phyloP scores from a whole-genome alignment of 1,284 basidiomycete genomes.

The Sanghuangporus sanghuang region DNA sequence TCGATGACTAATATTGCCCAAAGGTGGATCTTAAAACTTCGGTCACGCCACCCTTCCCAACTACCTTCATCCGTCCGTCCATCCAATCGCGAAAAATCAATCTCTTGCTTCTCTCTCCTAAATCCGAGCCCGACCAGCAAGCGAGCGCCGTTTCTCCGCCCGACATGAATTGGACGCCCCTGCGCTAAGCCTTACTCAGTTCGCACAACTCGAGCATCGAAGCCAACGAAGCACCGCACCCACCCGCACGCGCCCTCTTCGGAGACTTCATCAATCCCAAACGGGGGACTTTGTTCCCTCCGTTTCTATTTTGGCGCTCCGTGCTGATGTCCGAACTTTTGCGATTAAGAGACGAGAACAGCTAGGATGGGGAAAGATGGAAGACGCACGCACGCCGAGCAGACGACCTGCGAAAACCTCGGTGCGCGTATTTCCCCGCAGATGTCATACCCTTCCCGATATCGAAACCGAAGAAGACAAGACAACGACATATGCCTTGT shows the following conservation, averaged over 20 bases:
- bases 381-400: background rate
- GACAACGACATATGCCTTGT: background rate
- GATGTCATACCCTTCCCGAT: background rate
- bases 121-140: background rate
- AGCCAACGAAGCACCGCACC: background rate
- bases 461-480: background rate
- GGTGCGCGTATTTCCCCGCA: constrained; percentile 5
- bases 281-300: background rate
- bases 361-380: background rate
- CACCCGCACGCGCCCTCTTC: no score
- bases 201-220: background rate
- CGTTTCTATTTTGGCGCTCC: background rate
- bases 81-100: background rate
- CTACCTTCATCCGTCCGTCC: background rate
- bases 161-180: background rate
- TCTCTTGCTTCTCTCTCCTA: background rate
- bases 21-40: background rate
- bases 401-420: background rate
- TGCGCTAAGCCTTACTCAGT: background rate
- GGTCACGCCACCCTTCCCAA: background rate
- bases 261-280: background rate
- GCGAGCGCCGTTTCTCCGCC: constrained; percentile 1
- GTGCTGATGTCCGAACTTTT: background rate
- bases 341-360: background rate
- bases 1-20: background rate